Conservation (phyloP, 306 rosid species). For the Dryas drummondii region DNA sequence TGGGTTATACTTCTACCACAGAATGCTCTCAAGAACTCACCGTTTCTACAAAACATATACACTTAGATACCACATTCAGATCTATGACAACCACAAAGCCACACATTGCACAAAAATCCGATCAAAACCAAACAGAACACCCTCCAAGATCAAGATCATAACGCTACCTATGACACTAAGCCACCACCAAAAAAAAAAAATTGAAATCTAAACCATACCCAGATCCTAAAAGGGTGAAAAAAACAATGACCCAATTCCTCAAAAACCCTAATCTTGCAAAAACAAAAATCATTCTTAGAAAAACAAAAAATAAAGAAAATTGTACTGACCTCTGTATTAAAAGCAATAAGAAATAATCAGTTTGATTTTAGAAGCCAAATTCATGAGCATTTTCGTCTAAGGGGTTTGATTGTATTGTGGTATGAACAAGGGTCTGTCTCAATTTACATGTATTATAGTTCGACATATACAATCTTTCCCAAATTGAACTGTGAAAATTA, state of each 20-base stretch:
- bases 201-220: not conserved
- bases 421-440: not conserved
- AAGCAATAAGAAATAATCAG: not conserved
- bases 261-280: constrained; percentile 5
- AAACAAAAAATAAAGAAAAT: not conserved
- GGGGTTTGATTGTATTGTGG: not conserved
- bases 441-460: not conserved
- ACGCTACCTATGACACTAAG: not conserved
- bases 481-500: not conserved
- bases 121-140: not conserved
- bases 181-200: not conserved
- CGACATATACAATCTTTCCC: not conserved
- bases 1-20: not conserved
- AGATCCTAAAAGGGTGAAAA: not conserved
- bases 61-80: not conserved
- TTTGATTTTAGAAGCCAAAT: not conserved
- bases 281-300: not conserved
- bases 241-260: constrained; percentile 8
- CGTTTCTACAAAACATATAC: not conserved
- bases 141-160: constrained; percentile 4
- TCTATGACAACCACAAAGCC: not conserved
- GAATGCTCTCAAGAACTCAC: not conserved
- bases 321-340: constrained; percentile 14
- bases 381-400: not conserved
- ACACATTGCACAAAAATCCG: not conserved